Base-by-base conservation (phyloP, 139 green algal species). In the Nannochloris sp. region DNA sequence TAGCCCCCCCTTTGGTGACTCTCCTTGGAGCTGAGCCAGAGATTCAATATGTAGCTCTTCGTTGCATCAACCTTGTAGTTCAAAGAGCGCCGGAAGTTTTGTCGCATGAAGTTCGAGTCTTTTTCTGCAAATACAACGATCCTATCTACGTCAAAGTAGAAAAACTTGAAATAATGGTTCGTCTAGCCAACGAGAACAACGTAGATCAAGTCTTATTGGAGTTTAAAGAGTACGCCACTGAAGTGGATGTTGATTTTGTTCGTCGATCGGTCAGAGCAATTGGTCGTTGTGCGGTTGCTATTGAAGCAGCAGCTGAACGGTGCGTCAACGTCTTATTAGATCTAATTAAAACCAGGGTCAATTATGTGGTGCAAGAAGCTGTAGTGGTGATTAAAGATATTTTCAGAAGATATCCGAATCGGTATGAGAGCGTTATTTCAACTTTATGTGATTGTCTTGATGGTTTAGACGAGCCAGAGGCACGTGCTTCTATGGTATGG, bases 101-200 rank as follows among this genome's bases (percentile, higher is more conserved):
- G 30, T 68, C 81, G 10, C 83, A 96, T 45, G 90, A 98, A 62
- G 87, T 99, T 72, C 83, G 93, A 83, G 91, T 97, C 4, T 98
- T 98, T 71, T 98, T 98, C 82, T 99, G 95, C 88, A 99, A 98
- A 78, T 99, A 99, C 85, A 98, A 99, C 70, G 95, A 99, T 81
- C 95, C 95, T 27, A 84, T 92, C 61, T 99, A 98, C 60, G 90
- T 99, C 34, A 99, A 99, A 79, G 87, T 96, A 77, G 93, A 99
- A 81, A 99, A 99, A 84, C 85, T 99, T 63, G 95, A 97, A 70
- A 92, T 97, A 74, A 96, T 99, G 91, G 93, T 96, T 69, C 83
- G 81, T 58, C 83, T 99, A 48, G 93, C 86, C 7, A 87, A 65
- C 29, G 84, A 95, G 29, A 70, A 73, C 36, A 98, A 96, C 72